Evolutionary conservation across 345 rosid genomes (phyloP).

Genomic region (Corchorus capsularis): DNA sequence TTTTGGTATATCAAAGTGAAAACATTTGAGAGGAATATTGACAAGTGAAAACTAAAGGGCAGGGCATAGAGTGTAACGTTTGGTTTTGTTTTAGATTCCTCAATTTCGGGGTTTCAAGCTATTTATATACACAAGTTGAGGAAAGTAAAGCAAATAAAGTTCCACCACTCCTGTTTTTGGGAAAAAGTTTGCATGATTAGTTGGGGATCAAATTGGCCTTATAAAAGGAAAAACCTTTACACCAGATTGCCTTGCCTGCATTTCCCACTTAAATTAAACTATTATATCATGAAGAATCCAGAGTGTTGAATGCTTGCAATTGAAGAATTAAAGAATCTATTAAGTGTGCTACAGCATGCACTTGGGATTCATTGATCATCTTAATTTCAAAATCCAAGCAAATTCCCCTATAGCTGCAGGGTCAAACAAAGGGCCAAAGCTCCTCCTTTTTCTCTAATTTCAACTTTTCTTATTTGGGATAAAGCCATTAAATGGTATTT

Average conservation of each 20-base stretch:
- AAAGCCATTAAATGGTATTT: neutral
- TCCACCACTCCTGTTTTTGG: neutral
- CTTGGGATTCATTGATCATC: neutral
- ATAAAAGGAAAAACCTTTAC: neutral
- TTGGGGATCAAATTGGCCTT: neutral
- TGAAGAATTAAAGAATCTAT: neutral
- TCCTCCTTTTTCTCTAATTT: neutral
- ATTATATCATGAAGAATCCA: constrained; percentile 22
- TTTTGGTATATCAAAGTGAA: no score
- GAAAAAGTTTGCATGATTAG: neutral
- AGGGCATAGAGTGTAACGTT: neutral
- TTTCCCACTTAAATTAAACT: constrained; percentile 2
- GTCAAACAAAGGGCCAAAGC: neutral
- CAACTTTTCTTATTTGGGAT: neutral
- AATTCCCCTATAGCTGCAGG: no score
- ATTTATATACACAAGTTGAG: neutral
- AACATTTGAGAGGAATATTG: neutral
- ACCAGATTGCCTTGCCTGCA: neutral
- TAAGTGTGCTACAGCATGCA: neutral
- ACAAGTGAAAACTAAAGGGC: neutral
- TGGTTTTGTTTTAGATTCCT: neutral
- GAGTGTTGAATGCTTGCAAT: neutral
- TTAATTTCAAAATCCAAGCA: neutral
- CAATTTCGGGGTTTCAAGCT: neutral
- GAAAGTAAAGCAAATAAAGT: neutral